These are phyloP conservation scores for Hyaloscypha finlandica DNA, from an alignment of 495 filamentous ascomycete species.

Conservation along the genomic window DNA sequence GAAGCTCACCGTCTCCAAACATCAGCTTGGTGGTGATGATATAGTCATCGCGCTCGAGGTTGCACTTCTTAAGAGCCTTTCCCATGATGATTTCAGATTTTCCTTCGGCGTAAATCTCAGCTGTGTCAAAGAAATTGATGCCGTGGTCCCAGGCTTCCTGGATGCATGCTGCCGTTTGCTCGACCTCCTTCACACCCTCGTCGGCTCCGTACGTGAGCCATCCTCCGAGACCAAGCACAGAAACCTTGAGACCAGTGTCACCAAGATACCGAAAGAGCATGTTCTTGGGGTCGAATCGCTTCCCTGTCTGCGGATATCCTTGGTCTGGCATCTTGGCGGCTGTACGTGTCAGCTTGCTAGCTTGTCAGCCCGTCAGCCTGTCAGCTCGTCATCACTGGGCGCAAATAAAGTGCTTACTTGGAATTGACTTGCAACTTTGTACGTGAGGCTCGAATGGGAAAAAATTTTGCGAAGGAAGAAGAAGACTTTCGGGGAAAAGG, in stretches of 20 bases:
- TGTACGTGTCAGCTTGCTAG: background rate
- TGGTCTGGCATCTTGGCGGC: conserved; percentile 22
- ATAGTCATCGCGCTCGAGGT: conserved; percentile 67
- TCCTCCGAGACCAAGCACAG: conserved; percentile 61
- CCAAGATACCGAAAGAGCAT: conserved; percentile 68
- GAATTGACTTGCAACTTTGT: background rate
- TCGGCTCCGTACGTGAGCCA: conserved; percentile 55
- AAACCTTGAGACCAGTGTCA: conserved; percentile 64
- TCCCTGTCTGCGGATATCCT: conserved; percentile 21
- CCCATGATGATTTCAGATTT: conserved; percentile 46
- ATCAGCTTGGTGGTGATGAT: conserved; percentile 73
- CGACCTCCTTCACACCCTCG: conserved; percentile 38
- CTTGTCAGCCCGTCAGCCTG: no score
- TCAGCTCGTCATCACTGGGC: background rate
- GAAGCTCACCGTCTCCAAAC: conserved; percentile 50
- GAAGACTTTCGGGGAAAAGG: background rate
- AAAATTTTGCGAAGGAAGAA: background rate
- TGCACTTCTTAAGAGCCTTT: conserved; percentile 55
- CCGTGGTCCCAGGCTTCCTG: conserved; percentile 72
- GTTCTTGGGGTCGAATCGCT: conserved; percentile 27
- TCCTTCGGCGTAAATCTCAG: conserved; percentile 48
- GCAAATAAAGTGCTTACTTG: background rate
- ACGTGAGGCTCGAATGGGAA: background rate
- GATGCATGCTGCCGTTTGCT: conserved; percentile 62
- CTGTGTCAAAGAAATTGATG: conserved; percentile 58